These are phyloP conservation scores for Balansia obtecta DNA, from an alignment of 2,329 filamentous ascomycete species.

Conservation along the genomic window DNA sequence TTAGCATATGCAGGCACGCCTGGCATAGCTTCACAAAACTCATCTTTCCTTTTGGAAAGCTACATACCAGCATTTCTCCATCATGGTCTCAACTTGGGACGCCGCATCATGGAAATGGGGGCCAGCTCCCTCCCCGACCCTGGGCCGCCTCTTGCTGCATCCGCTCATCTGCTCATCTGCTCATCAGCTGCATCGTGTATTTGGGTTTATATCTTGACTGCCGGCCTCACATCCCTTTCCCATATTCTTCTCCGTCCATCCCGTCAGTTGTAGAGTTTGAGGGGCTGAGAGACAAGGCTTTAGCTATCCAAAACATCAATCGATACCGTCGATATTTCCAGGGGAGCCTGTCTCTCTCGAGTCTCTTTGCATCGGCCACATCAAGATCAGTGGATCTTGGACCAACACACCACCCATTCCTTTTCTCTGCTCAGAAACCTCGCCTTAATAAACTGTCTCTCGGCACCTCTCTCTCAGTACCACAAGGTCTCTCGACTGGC, in stretches of 20 bases:
- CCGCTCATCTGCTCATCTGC: not conserved
- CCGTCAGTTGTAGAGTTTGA: constrained; percentile 8
- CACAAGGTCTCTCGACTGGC: constrained; percentile 18
- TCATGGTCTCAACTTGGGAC: not conserved
- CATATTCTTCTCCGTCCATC: not conserved
- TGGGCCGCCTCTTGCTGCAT: not conserved
- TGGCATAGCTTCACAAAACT: not conserved
- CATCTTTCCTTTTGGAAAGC: constrained; percentile 3
- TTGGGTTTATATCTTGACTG: constrained; percentile 8
- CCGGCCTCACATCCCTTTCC: constrained; percentile 8
- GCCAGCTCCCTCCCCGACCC: not conserved
- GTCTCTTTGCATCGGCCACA: constrained; percentile 13
- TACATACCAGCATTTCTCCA: not conserved
- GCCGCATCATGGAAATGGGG: not conserved
- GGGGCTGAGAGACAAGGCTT: constrained; percentile 10
- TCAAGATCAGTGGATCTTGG: constrained; percentile 15
- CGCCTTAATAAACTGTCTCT: constrained; percentile 21
- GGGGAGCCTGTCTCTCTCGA: constrained; percentile 10
- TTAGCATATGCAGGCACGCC: constrained; percentile 4
- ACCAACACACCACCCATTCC: constrained; percentile 19
- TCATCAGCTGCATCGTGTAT: not conserved
- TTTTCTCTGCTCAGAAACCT: constrained; percentile 20
- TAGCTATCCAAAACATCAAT: constrained; percentile 14
- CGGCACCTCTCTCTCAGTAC: constrained; percentile 18
- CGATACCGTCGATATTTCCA: constrained; percentile 13